These are phyloP conservation scores for Blastomyces parvus DNA, from an alignment of 2,329 filamentous ascomycete genomes.

Conservation along the genomic window DNA sequence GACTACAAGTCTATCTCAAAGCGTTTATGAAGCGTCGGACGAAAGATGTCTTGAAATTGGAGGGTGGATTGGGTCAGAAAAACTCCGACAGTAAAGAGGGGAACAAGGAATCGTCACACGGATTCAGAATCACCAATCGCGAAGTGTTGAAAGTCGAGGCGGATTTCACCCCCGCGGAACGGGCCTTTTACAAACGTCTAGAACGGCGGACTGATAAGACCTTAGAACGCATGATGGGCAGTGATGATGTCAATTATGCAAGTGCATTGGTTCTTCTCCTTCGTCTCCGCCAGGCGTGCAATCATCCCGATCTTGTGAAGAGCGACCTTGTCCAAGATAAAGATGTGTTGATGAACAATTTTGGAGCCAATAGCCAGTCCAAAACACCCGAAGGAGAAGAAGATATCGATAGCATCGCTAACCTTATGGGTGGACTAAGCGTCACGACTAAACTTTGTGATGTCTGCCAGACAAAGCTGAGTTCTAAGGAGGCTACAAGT, in stretches of 20 bases:
- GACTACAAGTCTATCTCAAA: constrained; percentile 73
- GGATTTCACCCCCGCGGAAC: constrained; percentile 69
- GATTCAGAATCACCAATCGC: constrained; percentile 85
- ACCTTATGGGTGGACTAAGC: constrained; percentile 75
- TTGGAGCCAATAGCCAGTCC: constrained; percentile 43
- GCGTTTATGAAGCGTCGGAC: constrained; percentile 99
- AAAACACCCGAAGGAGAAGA: constrained; percentile 42
- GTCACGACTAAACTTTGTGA: constrained; percentile 71
- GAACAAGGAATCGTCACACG: constrained; percentile 47
- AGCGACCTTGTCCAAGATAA: constrained; percentile 79
- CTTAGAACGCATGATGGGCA: constrained; percentile 79
- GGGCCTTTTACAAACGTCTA: constrained; percentile 74
- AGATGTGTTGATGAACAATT: constrained; percentile 64
- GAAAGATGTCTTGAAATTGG: constrained; percentile 89
- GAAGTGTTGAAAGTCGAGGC: constrained; percentile 74
- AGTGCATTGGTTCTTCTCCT: constrained; percentile 88
- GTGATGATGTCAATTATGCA: constrained; percentile 73
- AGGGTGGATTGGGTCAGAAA: constrained; percentile 68
- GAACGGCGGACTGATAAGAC: constrained; percentile 78
- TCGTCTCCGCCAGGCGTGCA: constrained; percentile 83
- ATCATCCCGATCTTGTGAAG: constrained; percentile 81
- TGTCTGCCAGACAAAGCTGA: constrained; percentile 65
- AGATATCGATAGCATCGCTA: constrained; percentile 73
- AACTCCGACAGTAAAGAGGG: constrained; percentile 44
- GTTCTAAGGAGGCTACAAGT: constrained; percentile 43